Conservation (phyloP, 192 early-diverging fungal species). For the Dimargaris cristalligena region DNA sequence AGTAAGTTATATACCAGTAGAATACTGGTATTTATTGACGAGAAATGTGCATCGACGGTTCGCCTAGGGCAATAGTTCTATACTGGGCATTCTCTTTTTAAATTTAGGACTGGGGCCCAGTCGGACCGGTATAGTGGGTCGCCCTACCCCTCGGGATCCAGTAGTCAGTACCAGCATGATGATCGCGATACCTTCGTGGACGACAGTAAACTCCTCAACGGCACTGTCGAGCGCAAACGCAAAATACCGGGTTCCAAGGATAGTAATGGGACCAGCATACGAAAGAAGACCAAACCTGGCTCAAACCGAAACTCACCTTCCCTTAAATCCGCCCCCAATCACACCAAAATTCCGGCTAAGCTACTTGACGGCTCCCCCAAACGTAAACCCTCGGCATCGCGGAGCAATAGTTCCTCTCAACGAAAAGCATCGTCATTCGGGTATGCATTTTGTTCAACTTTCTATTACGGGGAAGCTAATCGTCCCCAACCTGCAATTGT, state of each 20-base stretch:
- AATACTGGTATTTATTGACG: too few relatives aligned
- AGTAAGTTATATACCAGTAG: too few relatives aligned
- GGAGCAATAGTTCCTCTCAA: too few relatives aligned
- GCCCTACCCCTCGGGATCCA: not conserved
- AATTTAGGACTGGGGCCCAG: not conserved
- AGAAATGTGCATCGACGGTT: too few relatives aligned
- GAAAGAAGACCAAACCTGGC: not conserved
- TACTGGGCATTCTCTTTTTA: not conserved
- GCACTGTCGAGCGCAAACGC: slow-evolving; percentile 7
- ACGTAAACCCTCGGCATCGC: not conserved
- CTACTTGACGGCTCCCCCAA: not conserved
- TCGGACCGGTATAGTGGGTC: not conserved
- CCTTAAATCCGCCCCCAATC: not conserved
- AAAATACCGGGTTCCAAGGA: not conserved
- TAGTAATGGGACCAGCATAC: not conserved
- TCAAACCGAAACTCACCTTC: not conserved
- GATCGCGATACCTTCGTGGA: not conserved
- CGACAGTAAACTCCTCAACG: not conserved
- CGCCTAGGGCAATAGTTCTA: too few relatives aligned
- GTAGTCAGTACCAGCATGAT: not conserved
- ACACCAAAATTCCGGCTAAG: not conserved
- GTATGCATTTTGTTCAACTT: too few relatives aligned
- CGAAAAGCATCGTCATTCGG: too few relatives aligned
- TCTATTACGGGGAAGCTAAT: not conserved
- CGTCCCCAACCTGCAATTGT: not conserved